A percentile compares a stretch with the other conserved stretches of the same genome.
These are phyloP conservation scores for Schizosaccharomyces pombe DNA, from an alignment of 805 yeast genomes.

Conservation along the genomic window ASM294v3 CU329670.1:3322001-3322500, in stretches of 20 bases:
- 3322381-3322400: neutral
- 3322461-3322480: neutral
- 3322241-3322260: neutral
- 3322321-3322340: neutral
- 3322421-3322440: neutral
- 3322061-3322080: neutral
- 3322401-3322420: neutral
- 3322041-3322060: no score
- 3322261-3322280: neutral
- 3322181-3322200: neutral
- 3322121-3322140: neutral
- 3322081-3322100: neutral
- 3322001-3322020: neutral
- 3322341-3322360: neutral
- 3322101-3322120: neutral
- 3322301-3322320: neutral
- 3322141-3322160: neutral
- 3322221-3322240: neutral
- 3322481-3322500: neutral
- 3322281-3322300: neutral
- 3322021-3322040: no score
- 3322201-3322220: no score
- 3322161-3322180: neutral
- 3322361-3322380: neutral
- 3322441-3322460: neutral